These are phyloP conservation scores for Cordyceps cicadae DNA, from an alignment of 2,329 filamentous ascomycete genomes.

Conservation along the genomic window DNA sequence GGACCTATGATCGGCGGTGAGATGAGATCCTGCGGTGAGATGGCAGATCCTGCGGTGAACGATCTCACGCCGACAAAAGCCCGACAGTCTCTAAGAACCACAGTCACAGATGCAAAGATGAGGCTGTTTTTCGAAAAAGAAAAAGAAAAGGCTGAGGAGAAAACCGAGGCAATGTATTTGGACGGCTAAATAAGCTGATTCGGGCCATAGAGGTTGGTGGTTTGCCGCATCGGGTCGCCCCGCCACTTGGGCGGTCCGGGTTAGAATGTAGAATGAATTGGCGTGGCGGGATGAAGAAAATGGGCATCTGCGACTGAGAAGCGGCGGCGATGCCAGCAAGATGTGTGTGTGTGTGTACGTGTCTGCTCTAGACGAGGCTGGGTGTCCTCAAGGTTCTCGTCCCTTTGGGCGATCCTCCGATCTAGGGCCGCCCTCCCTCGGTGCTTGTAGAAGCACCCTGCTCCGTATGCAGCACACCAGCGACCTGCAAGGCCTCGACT, in stretches of 20 bases:
- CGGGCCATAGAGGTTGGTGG: slow-evolving; percentile 1
- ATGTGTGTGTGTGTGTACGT: neutral
- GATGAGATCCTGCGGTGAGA: too few relatives aligned
- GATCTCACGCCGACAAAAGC: neutral
- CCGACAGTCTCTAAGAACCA: neutral
- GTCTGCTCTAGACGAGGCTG: neutral
- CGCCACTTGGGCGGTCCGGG: neutral
- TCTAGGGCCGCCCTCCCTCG: neutral
- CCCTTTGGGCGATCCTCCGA: neutral
- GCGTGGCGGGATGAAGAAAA: neutral
- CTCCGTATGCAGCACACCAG: neutral
- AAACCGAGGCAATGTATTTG: neutral
- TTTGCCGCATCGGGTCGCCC: neutral
- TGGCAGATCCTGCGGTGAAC: too few relatives aligned
- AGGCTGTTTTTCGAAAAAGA: neutral
- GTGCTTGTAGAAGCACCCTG: neutral
- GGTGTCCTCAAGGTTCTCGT: neutral
- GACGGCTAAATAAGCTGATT: neutral
- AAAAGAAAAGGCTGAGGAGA: neutral
- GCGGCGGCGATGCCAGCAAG: neutral
- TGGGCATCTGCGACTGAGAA: neutral
- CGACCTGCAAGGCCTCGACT: neutral
- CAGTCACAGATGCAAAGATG: neutral
- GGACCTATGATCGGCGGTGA: too few relatives aligned
- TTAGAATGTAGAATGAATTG: neutral